phyloP scores from a whole-genome alignment of 148 eudicot species.

The Camellia sinensis region DNA sequence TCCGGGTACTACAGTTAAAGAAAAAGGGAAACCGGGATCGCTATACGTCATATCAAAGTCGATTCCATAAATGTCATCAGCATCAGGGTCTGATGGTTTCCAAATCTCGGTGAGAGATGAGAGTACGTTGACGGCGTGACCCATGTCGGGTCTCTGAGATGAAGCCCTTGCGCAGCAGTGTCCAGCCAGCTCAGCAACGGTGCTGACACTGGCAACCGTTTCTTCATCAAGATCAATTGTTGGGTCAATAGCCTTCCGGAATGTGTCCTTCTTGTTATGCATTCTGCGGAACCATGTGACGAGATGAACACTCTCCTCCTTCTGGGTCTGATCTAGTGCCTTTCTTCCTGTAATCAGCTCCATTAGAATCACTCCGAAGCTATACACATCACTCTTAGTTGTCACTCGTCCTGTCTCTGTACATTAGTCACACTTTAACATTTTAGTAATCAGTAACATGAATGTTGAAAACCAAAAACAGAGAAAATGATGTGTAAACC shows the following conservation, averaged over 20 bases:
- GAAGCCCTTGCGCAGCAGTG: constrained; percentile 47
- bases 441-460: not conserved
- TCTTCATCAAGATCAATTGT: constrained; percentile 26
- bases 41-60: constrained; percentile 58
- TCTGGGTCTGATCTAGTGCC: constrained; percentile 35
- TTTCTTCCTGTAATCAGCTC: constrained; percentile 41
- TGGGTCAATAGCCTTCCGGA: constrained; percentile 35
- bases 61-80: constrained; percentile 34
- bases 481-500: not conserved
- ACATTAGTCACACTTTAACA: not conserved
- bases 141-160: constrained; percentile 43
- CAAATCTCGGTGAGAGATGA: constrained; percentile 40
- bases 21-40: too few relatives aligned
- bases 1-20: too few relatives aligned
- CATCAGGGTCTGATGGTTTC: constrained; percentile 30
- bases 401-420: constrained; percentile 43
- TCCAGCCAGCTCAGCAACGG: constrained; percentile 42
- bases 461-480: not conserved
- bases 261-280: constrained; percentile 31
- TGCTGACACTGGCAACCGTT: constrained; percentile 25
- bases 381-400: constrained; percentile 40
- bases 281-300: constrained; percentile 38
- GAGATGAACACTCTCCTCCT: constrained; percentile 40
- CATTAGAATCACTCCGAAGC: constrained; percentile 42
- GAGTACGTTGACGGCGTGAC: constrained; percentile 38